A percentile compares a stretch with the other conserved stretches of the same genome.
Evolutionary conservation across 257 asterid genomes (phyloP).

Genomic region (Fraxinus excelsior): DNA sequence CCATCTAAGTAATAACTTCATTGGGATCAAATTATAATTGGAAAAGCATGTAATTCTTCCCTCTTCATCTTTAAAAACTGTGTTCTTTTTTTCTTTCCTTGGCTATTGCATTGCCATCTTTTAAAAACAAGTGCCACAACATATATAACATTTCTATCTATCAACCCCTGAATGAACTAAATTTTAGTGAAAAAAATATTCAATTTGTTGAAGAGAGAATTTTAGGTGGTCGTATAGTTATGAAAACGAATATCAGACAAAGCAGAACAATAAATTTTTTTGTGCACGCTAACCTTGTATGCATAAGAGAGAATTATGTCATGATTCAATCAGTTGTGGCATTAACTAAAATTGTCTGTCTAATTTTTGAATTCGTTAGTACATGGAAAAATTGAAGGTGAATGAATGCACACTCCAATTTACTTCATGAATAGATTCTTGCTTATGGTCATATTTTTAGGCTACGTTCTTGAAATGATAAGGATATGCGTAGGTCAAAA

Average conservation of each 20-base stretch:
- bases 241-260: background rate
- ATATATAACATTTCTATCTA: too few species aligned
- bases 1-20: background rate
- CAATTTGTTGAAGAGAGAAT: background rate
- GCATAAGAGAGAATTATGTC: background rate
- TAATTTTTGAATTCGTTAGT: background rate
- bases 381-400: background rate
- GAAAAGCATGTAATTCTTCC: conserved; percentile 1
- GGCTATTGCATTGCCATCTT: conserved; percentile 6
- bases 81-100: background rate
- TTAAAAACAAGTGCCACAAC: background rate
- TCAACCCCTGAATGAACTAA: background rate
- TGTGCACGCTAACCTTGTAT: background rate
- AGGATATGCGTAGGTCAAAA: background rate
- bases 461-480: background rate
- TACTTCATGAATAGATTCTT: background rate
- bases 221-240: background rate
- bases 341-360: background rate
- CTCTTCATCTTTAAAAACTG: background rate
- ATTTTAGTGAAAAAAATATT: background rate
- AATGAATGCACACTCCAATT: background rate
- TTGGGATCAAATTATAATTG: conserved; percentile 9
- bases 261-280: background rate
- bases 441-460: background rate
- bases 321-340: background rate